A percentile compares a stretch with the other conserved stretches of the same genome.
phyloP scores from a whole-genome alignment of 352 stramenopile genomes.

The Pythium sukuiense region DNA sequence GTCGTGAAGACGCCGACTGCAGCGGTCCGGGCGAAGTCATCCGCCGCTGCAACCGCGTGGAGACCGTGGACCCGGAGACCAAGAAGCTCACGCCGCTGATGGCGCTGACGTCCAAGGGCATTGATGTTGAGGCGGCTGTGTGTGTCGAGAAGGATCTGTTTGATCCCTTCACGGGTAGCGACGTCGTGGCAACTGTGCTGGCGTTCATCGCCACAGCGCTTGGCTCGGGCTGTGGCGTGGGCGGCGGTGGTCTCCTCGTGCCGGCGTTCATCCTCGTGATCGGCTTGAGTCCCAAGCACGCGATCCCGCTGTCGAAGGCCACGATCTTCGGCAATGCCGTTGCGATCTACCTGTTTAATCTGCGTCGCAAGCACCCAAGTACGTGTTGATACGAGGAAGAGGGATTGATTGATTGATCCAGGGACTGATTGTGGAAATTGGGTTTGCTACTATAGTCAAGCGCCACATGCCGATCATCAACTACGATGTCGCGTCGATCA shows the following conservation, averaged over 20 bases:
- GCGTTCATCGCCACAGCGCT: conserved; percentile 87
- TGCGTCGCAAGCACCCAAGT: conserved; percentile 91
- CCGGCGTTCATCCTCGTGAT: conserved; percentile 97
- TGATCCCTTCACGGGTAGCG: conserved; percentile 64
- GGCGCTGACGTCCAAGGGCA: conserved; percentile 32
- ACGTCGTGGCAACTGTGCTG: conserved; percentile 65
- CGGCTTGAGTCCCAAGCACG: conserved; percentile 91
- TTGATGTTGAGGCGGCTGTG: conserved; percentile 45
- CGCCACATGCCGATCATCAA: conserved; percentile 94
- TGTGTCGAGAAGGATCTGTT: conserved; percentile 87
- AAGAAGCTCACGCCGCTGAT: conserved; percentile 37
- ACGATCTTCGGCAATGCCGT: conserved; percentile 97
- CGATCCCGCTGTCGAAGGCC: conserved; percentile 96
- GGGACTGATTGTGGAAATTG: neutral
- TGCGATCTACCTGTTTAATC: conserved; percentile 95
- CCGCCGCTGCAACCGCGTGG: conserved; percentile 59
- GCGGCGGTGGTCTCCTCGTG: conserved; percentile 95
- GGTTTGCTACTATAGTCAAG: conserved; percentile 33
- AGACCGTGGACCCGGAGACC: conserved; percentile 34
- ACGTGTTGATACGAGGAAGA: conserved; percentile 12
- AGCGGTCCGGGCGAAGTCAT: conserved; percentile 43
- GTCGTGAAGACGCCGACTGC: conserved; percentile 58
- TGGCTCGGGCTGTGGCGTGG: conserved; percentile 90
- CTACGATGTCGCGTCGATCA: conserved; percentile 98
- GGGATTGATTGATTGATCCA: neutral